Evolutionary conservation across 345 rosid genomes (phyloP).

Genomic region (Gossypioides kirkii): DNA sequence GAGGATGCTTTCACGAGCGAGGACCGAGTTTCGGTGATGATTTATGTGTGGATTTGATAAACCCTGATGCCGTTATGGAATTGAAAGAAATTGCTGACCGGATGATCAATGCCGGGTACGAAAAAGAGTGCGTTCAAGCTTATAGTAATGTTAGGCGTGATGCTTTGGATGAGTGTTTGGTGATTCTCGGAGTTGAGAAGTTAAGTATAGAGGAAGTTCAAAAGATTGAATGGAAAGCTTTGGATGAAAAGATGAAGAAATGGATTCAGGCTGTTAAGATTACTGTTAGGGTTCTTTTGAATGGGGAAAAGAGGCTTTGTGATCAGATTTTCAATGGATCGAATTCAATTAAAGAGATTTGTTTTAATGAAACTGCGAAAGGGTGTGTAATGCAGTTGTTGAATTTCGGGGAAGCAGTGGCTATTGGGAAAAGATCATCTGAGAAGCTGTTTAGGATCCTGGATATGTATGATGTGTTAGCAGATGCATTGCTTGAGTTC

Average conservation of each 20-base stretch:
- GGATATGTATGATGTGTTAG: slow-evolving; percentile 87
- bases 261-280: slow-evolving; percentile 90
- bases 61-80: slow-evolving; percentile 49
- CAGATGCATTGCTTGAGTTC: slow-evolving; percentile 49
- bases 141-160: slow-evolving; percentile 75
- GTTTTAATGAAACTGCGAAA: slow-evolving; percentile 83
- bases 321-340: slow-evolving; percentile 65
- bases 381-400: slow-evolving; percentile 81
- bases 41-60: slow-evolving; percentile 72
- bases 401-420: slow-evolving; percentile 92
- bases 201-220: slow-evolving; percentile 93
- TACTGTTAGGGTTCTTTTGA: slow-evolving; percentile 56
- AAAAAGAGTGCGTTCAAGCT: slow-evolving; percentile 90
- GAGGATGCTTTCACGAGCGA: slow-evolving; percentile 70
- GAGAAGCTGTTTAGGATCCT: slow-evolving; percentile 94
- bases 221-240: slow-evolving; percentile 73
- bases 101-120: slow-evolving; percentile 87
- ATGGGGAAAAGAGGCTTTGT: slow-evolving; percentile 75
- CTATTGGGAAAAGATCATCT: slow-evolving; percentile 69
- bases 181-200: slow-evolving; percentile 79
- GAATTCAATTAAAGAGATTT: slow-evolving; percentile 54
- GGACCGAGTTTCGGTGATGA: slow-evolving; percentile 82
- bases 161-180: slow-evolving; percentile 76
- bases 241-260: slow-evolving; percentile 99
- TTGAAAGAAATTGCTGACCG: slow-evolving; percentile 80